Evolutionary conservation across 1,284 basidiomycete species (phyloP), one percentile per base, ranked within the genome.

Genomic region (Boletus austroedulis): DNA sequence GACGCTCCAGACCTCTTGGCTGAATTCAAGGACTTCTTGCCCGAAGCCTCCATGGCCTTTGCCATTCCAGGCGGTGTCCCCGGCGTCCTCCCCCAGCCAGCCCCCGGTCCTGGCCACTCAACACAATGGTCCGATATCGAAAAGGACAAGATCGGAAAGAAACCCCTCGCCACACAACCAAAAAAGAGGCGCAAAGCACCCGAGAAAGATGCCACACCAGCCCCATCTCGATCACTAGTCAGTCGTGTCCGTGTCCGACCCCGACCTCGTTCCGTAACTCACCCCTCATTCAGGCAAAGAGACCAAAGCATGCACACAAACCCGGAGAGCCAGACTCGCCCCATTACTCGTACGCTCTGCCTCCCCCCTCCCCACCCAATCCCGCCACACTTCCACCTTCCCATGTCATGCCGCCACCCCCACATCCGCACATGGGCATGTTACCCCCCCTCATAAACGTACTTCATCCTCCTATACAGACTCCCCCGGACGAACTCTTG

Each of bases 11-110:
- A 99, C 67, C 83, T 99, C 46, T 79, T 99, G 56, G 86, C 88
- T 46, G 96, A 99, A 74, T 99, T 99, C 81, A 95, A 94, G 73
- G 92, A 93, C 68, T 99, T 99, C 75, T 77, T 99, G 4, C 96
- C 96, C 11, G 94, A 93, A 57, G 79, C 77, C 10, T 72, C 76
- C 36, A 78, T 76, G 5, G 72, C 75, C 17, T 70, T 73, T 11
- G 59, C 71, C 5, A 75, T 74, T 14, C 72, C 74, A 2, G 68
- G 67, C 6, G 77, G 76, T 6, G 68, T 76, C 38, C 62, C 73
- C 6, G 72, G 74, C 19, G 78, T 83, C 48, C 70, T 81, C 40
- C 77, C 80, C 29, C 79, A 80, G 60, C 81, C 75, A 61, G 66
- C 71, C 34, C 73, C 71, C 45, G 69, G 65, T 55, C 60, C 72